Conservation (phyloP, 176 grass and related monocot genomes). For the Bonia amplexicaulis region DNA sequence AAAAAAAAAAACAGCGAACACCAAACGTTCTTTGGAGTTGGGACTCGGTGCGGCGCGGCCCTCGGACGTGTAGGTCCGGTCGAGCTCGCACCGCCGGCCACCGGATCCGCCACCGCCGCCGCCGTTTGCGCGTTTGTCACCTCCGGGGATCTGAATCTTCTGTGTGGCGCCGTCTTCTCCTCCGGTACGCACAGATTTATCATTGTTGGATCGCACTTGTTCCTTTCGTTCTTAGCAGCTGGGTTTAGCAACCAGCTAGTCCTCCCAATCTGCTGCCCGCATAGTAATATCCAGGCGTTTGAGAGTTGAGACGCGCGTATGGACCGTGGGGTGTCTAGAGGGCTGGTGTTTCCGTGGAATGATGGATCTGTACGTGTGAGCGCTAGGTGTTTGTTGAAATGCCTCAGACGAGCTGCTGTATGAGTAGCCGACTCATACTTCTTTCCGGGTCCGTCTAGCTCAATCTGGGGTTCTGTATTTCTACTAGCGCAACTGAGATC, state of each 20-base stretch:
- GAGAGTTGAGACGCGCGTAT: not conserved
- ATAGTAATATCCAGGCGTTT: not conserved
- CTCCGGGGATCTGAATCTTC: not conserved
- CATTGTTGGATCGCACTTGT: not conserved
- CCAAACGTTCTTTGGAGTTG: not conserved
- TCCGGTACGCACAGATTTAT: not conserved
- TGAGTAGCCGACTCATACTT: not conserved
- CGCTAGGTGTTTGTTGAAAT: conserved; percentile 42
- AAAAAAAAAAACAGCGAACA: too few relatives aligned
- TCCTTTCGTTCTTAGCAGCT: not conserved
- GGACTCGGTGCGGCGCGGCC: not conserved
- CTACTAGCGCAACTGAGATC: not conserved
- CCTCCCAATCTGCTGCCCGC: not conserved
- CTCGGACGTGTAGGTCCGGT: not conserved
- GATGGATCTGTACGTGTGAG: not conserved
- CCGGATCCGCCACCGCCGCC: not conserved
- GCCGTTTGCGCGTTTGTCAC: not conserved
- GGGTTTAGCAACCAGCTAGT: not conserved
- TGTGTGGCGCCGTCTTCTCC: too few relatives aligned
- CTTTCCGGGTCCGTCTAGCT: not conserved
- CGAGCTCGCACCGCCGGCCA: not conserved
- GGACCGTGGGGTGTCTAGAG: not conserved
- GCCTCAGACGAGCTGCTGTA: not conserved
- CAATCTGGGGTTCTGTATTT: not conserved
- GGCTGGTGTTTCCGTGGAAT: not conserved